phyloP scores from a whole-genome alignment of 371 early-diverging fungal genomes.

The Apophysomyces ossiformis region DNA sequence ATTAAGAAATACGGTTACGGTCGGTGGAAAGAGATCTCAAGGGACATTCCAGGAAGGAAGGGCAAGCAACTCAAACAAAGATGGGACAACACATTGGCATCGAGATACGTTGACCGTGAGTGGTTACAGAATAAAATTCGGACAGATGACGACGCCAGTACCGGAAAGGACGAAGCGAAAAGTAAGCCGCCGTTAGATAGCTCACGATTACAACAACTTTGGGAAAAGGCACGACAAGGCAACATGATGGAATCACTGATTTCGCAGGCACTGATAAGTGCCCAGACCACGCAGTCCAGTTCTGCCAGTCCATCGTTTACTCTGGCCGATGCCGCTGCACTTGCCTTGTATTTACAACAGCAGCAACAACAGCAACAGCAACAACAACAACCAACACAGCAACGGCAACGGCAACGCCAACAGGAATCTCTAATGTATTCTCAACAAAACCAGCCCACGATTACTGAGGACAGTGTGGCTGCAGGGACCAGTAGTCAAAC shows the following conservation, averaged over 20 bases:
- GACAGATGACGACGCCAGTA: slow-evolving; percentile 12
- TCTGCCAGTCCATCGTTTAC: background rate
- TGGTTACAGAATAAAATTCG: slow-evolving; percentile 41
- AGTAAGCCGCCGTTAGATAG: background rate
- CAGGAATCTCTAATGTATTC: background rate
- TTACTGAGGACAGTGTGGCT: no score
- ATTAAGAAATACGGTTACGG: slow-evolving; percentile 52
- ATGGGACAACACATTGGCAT: slow-evolving; percentile 49
- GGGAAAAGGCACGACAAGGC: slow-evolving; percentile 7
- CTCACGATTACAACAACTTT: background rate
- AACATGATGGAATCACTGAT: slow-evolving; percentile 1
- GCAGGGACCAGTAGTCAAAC: no score
- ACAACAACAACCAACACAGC: background rate
- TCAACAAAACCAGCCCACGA: background rate
- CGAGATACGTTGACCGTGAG: slow-evolving; percentile 51
- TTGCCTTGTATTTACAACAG: slow-evolving; percentile 19
- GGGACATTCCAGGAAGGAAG: slow-evolving; percentile 41
- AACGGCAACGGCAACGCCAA: slow-evolving; percentile 7
- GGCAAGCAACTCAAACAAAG: slow-evolving; percentile 53
- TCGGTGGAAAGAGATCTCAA: slow-evolving; percentile 51
- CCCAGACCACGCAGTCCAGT: background rate
- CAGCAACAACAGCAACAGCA: slow-evolving; percentile 19
- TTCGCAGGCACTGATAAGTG: background rate
- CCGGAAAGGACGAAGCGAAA: slow-evolving; percentile 11
- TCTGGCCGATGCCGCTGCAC: slow-evolving; percentile 17